Evolutionary conservation across 345 rosid genomes (phyloP).

Genomic region (Toxicodendron radicans): DNA sequence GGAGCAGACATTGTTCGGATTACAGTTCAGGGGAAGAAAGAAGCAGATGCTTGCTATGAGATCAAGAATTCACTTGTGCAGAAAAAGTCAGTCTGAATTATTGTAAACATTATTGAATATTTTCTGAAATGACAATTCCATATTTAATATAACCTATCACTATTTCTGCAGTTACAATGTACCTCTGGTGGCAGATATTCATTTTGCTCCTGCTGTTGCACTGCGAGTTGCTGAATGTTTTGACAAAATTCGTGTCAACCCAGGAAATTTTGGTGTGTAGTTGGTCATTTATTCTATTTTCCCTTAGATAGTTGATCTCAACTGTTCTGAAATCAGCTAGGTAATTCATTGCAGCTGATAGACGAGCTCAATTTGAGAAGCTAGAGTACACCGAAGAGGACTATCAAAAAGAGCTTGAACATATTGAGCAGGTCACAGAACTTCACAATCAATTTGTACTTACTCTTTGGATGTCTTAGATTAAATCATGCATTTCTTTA

Average conservation of each 20-base stretch:
- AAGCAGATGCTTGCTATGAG: slow-evolving; percentile 96
- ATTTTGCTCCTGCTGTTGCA: slow-evolving; percentile 94
- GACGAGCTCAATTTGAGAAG: slow-evolving; percentile 88
- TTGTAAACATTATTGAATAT: slow-evolving; percentile 1
- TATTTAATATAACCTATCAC: slow-evolving; percentile 12
- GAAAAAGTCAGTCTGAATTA: slow-evolving; percentile 58
- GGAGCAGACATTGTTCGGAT: slow-evolving; percentile 96
- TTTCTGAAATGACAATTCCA: not conserved
- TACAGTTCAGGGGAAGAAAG: slow-evolving; percentile 98
- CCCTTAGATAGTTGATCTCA: slow-evolving; percentile 14
- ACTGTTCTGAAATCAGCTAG: slow-evolving; percentile 17
- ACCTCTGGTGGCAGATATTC: slow-evolving; percentile 97
- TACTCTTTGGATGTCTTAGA: slow-evolving; percentile 3
- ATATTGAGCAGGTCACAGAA: slow-evolving; percentile 73
- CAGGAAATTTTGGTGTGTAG: slow-evolving; percentile 86
- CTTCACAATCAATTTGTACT: slow-evolving; percentile 1
- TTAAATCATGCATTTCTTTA: not conserved
- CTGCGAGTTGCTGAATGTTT: slow-evolving; percentile 93
- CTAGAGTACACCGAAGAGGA: slow-evolving; percentile 94
- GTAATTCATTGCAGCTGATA: slow-evolving; percentile 70
- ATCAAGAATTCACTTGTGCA: slow-evolving; percentile 89
- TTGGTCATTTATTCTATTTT: slow-evolving; percentile 15
- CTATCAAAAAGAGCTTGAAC: slow-evolving; percentile 92
- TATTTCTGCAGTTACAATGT: slow-evolving; percentile 76
- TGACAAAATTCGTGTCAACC: slow-evolving; percentile 97